Evolutionary conservation across 495 filamentous ascomycete genomes (phyloP), one percentile per base, ranked within the genome.

Genomic region (Talaromyces trachyspermus): DNA sequence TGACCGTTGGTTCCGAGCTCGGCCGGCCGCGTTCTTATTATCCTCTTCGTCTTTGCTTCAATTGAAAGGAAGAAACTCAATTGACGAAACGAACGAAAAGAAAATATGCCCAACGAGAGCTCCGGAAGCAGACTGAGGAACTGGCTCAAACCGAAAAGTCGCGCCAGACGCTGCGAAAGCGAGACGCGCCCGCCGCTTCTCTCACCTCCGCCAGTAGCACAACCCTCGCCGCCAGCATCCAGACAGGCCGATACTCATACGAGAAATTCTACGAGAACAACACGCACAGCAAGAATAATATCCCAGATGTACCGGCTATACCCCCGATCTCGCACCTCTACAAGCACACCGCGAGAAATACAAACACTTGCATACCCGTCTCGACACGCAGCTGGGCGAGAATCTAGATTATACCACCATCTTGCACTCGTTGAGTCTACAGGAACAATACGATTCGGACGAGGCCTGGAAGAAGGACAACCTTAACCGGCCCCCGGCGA

Each of bases 341-440:
- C 52, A 67, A 30, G 59, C 59, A 18, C 69, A 72, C 41, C 57
- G 64, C 32, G 43, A 55, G n/a, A 71, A 70, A 49, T 72, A 72
- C 51, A 51, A 48, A 36, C 48, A 57, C 8, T 22, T 54, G 1
- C 59, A 64, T 41, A 52, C 58, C 2, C 49, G 61, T 20, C 46
- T 68, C 5, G 70, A 77, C 44, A 60, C 59, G 1, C 71, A 77
- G 49, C 58, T 72, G n/a, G 74, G 74, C 5, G 74, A 77, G 48
- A 58, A 58, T 43, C 54, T 55, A 42, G 72, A 77, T 50, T 69
- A 72, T 39, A 76, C 74, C 0, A 60, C 64, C 9, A 65, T 75
- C 14, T 58, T 77, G 22, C 74, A 77, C 48, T 48, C 69, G 6
- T 55, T 77, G 14, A 68, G 67, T 19, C 49, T 70, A 32, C 56